These are phyloP conservation scores for Murraya paniculata DNA, from an alignment of 345 rosid genomes.

Conservation along the genomic window DNA sequence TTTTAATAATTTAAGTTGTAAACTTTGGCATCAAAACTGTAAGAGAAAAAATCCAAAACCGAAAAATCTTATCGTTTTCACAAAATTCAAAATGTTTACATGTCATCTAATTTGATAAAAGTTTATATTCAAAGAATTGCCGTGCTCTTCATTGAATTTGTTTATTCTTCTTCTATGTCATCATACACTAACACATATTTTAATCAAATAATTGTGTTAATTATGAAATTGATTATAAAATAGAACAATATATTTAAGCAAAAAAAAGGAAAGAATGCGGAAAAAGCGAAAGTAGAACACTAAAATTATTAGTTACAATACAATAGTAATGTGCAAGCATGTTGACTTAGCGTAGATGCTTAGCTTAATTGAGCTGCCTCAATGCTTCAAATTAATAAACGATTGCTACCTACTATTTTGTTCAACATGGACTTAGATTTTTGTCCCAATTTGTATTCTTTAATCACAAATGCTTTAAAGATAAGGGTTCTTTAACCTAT, in stretches of 20 bases:
- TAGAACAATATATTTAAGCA: background rate
- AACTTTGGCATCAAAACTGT: background rate
- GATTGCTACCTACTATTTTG: background rate
- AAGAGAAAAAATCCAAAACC: background rate
- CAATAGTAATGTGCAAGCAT: background rate
- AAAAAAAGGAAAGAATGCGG: background rate
- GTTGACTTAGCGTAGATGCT: background rate
- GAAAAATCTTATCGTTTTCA: background rate
- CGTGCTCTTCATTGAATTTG: no score
- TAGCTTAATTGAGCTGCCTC: conserved; percentile 1
- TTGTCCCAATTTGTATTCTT: conserved; percentile 1
- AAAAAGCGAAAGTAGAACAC: background rate
- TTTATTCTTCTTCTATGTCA: background rate
- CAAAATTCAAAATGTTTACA: background rate
- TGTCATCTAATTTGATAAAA: no score
- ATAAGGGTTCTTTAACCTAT: background rate
- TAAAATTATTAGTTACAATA: background rate
- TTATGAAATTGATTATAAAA: background rate
- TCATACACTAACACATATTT: background rate
- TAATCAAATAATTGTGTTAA: background rate
- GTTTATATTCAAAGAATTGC: no score
- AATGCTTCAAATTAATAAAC: background rate
- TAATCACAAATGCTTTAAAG: background rate
- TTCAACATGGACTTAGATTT: background rate
- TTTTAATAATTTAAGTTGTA: background rate